Conservation (phyloP, 73 alveolate genomes). For the Paramecium sexaurelia region DNA sequence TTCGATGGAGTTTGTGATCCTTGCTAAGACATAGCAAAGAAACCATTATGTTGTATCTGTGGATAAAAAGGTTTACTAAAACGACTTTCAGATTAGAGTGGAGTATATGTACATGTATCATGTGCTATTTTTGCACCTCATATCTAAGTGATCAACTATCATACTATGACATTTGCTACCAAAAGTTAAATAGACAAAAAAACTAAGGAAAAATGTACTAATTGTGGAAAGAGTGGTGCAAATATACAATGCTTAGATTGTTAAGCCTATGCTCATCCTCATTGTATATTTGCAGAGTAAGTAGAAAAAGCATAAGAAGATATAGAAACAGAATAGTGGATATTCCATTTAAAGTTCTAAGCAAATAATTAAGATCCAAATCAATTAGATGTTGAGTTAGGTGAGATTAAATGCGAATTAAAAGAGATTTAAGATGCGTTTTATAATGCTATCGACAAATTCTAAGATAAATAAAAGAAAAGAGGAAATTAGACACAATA, state of each 20-base stretch:
- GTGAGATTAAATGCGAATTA: not conserved
- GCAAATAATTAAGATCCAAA: conserved; percentile 48
- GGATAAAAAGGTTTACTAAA: conserved; percentile 42
- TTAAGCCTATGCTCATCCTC: conserved; percentile 31
- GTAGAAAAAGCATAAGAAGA: conserved; percentile 26
- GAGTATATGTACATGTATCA: conserved; percentile 44
- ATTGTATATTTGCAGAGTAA: conserved; percentile 13
- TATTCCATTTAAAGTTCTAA: conserved; percentile 8
- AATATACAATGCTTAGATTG: conserved; percentile 24
- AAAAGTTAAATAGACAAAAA: conserved; percentile 21
- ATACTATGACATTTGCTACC: conserved; percentile 43
- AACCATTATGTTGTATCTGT: conserved; percentile 38
- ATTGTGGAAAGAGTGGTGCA: conserved; percentile 37
- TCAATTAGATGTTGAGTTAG: not conserved
- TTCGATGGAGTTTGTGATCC: conserved; percentile 20
- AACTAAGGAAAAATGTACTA: conserved; percentile 40
- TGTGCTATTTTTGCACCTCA: conserved; percentile 20
- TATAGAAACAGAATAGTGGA: conserved; percentile 48
- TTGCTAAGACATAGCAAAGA: conserved; percentile 7
- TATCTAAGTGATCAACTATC: conserved; percentile 20
- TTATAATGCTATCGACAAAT: not conserved
- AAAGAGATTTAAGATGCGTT: conserved; percentile 7
- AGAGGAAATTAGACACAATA: not conserved
- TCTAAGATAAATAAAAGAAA: not conserved
- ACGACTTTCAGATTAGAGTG: conserved; percentile 25